Percentiles rank a stretch among this genome's conserved stretches.
These are phyloP conservation scores for Biscogniauxia marginata DNA, from an alignment of 2,329 filamentous ascomycete species.

Conservation along the genomic window DNA sequence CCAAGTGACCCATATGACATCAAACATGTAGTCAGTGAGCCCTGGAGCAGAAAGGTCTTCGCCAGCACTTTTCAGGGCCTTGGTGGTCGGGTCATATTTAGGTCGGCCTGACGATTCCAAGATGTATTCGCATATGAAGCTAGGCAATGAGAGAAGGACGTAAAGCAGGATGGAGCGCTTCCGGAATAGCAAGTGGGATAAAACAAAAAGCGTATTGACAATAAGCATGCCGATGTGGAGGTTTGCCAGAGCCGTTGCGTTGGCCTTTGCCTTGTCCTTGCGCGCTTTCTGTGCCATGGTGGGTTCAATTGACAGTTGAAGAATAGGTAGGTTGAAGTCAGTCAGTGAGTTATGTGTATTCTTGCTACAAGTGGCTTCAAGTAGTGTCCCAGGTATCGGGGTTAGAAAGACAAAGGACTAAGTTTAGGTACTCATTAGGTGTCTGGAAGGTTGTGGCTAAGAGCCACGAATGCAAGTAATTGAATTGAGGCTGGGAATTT, in stretches of 20 bases:
- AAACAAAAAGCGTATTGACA: slow-evolving; percentile 73
- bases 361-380: no score
- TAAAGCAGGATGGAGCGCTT: slow-evolving; percentile 68
- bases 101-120: slow-evolving; percentile 85
- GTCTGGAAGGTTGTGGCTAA: neutral
- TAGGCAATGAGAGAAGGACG: slow-evolving; percentile 68
- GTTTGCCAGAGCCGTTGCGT: slow-evolving; percentile 72
- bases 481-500: neutral
- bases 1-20: slow-evolving; percentile 94
- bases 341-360: no score
- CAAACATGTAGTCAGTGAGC: slow-evolving; percentile 97
- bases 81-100: slow-evolving; percentile 61
- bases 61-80: slow-evolving; percentile 70
- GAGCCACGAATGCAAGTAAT: neutral
- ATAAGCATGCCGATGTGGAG: slow-evolving; percentile 74
- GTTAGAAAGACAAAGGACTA: no score
- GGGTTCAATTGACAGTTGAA: neutral
- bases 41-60: slow-evolving; percentile 87
- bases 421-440: no score
- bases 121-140: slow-evolving; percentile 76
- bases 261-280: slow-evolving; percentile 72
- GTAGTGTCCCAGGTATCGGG: no score
- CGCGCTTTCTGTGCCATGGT: slow-evolving; percentile 63
- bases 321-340: no score
- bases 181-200: slow-evolving; percentile 66